Percentiles rank a stretch among this genome's conserved stretches.
Conservation (phyloP, 169 alveolate genomes). For the Pseudocohnilembus persalinus region DNA sequence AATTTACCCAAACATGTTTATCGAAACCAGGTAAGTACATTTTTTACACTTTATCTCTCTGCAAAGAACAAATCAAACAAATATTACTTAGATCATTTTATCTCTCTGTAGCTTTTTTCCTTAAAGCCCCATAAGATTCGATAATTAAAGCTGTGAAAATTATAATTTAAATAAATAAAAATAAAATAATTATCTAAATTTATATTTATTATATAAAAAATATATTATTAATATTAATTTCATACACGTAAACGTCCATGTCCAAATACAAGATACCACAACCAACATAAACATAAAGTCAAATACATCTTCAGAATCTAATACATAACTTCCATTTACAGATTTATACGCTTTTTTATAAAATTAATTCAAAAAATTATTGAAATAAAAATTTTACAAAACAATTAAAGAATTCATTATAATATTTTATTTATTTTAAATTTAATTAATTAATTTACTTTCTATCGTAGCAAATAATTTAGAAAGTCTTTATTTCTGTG, state of each 20-base stretch:
- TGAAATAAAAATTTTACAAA: neutral
- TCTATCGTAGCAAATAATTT: neutral
- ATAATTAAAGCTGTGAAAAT: conserved; percentile 6
- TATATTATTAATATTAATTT: neutral
- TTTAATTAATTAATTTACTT: neutral
- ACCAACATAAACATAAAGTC: neutral
- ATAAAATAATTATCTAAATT: no score
- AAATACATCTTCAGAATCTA: neutral
- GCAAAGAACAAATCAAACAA: neutral
- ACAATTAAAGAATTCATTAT: neutral
- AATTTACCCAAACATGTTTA: conserved; percentile 3
- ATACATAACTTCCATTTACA: no score
- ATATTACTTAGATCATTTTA: neutral
- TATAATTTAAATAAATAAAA: no score
- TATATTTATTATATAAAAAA: neutral
- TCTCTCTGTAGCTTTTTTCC: neutral
- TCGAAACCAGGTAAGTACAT: neutral
- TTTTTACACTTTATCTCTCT: conserved; percentile 3
- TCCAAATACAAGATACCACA: conserved; percentile 6
- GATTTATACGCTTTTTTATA: neutral
- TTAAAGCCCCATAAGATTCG: neutral
- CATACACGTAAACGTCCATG: conserved; percentile 16
- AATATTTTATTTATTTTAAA: neutral
- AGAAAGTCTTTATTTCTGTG: neutral
- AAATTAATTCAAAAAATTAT: no score